phyloP scores from a whole-genome alignment of 75 land plant species.

The Cupressus sempervirens region DNA sequence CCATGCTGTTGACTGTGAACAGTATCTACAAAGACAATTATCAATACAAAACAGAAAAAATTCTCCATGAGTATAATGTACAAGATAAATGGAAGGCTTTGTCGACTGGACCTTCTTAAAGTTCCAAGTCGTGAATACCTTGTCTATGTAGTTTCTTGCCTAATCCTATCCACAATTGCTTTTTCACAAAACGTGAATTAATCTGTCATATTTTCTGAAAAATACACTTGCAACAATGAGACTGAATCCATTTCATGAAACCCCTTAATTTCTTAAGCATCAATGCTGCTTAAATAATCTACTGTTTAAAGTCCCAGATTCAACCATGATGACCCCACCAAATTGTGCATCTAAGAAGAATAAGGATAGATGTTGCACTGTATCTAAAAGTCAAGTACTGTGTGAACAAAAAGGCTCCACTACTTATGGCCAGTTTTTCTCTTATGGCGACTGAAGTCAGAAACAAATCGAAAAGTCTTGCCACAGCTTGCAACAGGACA shows the following conservation, averaged over 20 bases:
- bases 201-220: background rate
- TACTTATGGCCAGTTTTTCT: constrained; percentile 72
- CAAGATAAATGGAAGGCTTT: background rate
- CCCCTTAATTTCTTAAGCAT: background rate
- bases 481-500: constrained; percentile 76
- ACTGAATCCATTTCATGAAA: background rate
- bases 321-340: background rate
- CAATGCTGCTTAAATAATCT: background rate
- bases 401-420: background rate
- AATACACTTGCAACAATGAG: constrained; percentile 1
- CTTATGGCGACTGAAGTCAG: constrained; percentile 86
- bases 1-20: background rate
- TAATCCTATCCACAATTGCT: background rate
- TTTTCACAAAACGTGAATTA: background rate
- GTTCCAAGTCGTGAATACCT: background rate
- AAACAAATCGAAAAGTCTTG: constrained; percentile 79
- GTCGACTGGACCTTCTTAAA: background rate
- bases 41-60: background rate
- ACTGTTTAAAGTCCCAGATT: background rate
- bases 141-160: background rate
- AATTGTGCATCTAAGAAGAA: background rate
- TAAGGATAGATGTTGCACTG: background rate
- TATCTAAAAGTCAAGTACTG: background rate
- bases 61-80: background rate
- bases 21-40: background rate